Percentiles rank a stretch among this genome's conserved stretches.
Evolutionary conservation across 148 eudicot genomes (phyloP).

Genomic region (Spergularia marina): DNA sequence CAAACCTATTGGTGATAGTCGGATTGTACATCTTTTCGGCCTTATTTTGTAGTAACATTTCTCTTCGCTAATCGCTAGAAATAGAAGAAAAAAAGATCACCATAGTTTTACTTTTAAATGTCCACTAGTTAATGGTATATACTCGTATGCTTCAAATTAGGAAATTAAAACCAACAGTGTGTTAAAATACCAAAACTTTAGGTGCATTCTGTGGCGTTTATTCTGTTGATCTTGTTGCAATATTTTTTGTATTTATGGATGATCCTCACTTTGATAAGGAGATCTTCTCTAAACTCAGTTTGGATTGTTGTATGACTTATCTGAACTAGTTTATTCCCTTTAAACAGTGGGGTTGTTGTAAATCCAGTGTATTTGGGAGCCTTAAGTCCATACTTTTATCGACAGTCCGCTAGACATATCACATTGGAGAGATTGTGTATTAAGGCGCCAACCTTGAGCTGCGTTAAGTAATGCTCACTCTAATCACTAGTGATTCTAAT

Average conservation of each 20-base stretch:
- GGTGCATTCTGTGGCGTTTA: too few species aligned
- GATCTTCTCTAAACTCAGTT: not conserved
- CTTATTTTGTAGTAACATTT: too few species aligned
- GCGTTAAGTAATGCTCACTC: not conserved
- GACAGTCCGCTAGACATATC: slow-evolving; percentile 1
- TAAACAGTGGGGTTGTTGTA: slow-evolving; percentile 17
- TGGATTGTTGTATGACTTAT: not conserved
- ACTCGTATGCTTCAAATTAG: too few species aligned
- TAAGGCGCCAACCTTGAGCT: not conserved
- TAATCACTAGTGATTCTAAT: not conserved
- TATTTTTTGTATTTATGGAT: not conserved
- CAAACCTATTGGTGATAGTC: too few species aligned
- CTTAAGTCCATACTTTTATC: slow-evolving; percentile 10
- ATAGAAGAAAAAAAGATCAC: too few species aligned
- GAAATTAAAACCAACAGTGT: too few species aligned
- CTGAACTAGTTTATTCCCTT: slow-evolving; percentile 12
- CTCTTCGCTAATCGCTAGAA: too few species aligned
- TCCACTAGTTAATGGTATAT: too few species aligned
- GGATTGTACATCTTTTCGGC: too few species aligned
- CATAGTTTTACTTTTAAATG: too few species aligned
- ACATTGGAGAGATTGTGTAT: slow-evolving; percentile 12
- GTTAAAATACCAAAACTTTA: too few species aligned
- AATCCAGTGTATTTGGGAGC: slow-evolving; percentile 21
- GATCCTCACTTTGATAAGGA: slow-evolving; percentile 2
- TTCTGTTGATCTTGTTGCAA: not conserved